A percentile compares a stretch with the other conserved stretches of the same genome.
Conservation (phyloP, 345 rosid species). For the Draba incana region DNA sequence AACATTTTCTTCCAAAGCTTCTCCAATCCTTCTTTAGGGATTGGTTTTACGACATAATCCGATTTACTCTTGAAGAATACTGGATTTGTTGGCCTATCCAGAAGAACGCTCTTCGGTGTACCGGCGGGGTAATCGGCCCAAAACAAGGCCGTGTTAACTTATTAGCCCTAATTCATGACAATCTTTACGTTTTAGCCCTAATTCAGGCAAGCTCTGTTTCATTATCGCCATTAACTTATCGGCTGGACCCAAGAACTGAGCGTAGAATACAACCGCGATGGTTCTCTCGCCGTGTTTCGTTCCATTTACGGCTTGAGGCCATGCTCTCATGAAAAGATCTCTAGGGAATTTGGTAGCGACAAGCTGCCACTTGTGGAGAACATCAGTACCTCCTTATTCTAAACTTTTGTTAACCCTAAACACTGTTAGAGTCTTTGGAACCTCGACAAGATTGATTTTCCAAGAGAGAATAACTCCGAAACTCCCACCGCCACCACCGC, state of each 20-base stretch:
- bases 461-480: slow-evolving; percentile 58
- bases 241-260: slow-evolving; percentile 47
- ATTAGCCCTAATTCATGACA: no score
- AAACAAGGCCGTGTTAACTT: slow-evolving; percentile 40
- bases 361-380: slow-evolving; percentile 44
- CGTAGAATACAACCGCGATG: slow-evolving; percentile 39
- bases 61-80: slow-evolving; percentile 48
- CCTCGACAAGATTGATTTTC: slow-evolving; percentile 54
- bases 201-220: slow-evolving; percentile 39
- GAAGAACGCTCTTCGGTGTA: slow-evolving; percentile 38
- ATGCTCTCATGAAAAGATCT: slow-evolving; percentile 46
- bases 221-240: slow-evolving; percentile 32
- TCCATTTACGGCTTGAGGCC: slow-evolving; percentile 31
- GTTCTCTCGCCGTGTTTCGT: slow-evolving; percentile 34
- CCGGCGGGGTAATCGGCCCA: slow-evolving; percentile 39
- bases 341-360: slow-evolving; percentile 36
- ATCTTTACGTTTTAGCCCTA: slow-evolving; percentile 46
- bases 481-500: slow-evolving; percentile 64
- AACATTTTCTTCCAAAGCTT: slow-evolving; percentile 43
- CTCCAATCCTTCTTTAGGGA: slow-evolving; percentile 38
- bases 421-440: slow-evolving; percentile 49
- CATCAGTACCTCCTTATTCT: slow-evolving; percentile 41
- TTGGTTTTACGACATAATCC: slow-evolving; percentile 42
- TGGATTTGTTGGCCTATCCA: slow-evolving; percentile 37
- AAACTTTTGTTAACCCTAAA: slow-evolving; percentile 40